phyloP scores from a whole-genome alignment of 2,329 filamentous ascomycete species.

The Diaporthe batatas region DNA sequence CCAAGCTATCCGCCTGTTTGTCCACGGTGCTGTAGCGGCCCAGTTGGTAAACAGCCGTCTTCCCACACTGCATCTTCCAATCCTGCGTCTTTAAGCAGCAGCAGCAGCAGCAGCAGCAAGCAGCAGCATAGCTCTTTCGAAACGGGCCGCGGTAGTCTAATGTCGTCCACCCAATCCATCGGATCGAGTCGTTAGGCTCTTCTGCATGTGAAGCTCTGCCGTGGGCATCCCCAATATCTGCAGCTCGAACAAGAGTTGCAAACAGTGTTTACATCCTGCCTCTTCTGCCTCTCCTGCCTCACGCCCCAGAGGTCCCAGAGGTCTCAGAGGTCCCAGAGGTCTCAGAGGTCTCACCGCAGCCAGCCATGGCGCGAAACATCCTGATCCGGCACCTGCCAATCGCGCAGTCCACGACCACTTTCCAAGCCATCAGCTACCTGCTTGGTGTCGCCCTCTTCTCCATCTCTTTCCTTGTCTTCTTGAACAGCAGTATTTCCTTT shows the following conservation, averaged over 20 bases:
- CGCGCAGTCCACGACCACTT: constrained; percentile 68
- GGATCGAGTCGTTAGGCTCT: constrained; percentile 28
- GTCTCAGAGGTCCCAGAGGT: not conserved
- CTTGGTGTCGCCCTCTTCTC: constrained; percentile 87
- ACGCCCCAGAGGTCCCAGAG: not conserved
- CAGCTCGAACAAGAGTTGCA: no score
- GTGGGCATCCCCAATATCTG: not conserved
- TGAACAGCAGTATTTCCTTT: constrained; percentile 87
- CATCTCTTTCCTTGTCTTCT: constrained; percentile 90
- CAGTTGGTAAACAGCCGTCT: constrained; percentile 20
- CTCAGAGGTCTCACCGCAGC: no score
- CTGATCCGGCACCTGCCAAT: constrained; percentile 68
- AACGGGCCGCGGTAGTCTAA: constrained; percentile 8
- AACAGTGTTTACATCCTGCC: no score
- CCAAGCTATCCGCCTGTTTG: constrained; percentile 8
- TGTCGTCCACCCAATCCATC: constrained; percentile 21
- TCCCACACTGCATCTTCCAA: constrained; percentile 9
- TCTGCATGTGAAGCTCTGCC: constrained; percentile 35
- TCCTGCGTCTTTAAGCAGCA: not conserved
- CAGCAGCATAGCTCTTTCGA: constrained; percentile 10
- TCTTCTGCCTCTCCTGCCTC: not conserved
- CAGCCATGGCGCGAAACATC: constrained; percentile 42
- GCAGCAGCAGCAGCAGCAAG: no score
- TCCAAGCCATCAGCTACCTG: constrained; percentile 80
- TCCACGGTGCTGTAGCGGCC: constrained; percentile 6